Conservation (phyloP, 2,329 filamentous ascomycete species). For the Diaporthe vaccinii region DNA sequence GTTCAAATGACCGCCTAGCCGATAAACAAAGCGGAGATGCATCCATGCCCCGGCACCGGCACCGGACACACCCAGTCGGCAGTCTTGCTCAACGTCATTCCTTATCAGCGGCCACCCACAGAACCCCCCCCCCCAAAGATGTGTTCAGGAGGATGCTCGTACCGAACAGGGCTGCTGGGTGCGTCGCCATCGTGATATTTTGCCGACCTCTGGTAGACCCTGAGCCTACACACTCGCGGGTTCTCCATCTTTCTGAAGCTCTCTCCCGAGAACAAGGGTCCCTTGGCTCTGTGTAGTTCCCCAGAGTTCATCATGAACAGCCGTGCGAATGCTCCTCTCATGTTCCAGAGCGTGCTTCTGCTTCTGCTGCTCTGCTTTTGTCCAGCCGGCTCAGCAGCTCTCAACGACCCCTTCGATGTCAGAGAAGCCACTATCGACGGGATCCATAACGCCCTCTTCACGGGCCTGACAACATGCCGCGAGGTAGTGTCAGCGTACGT, state of each 20-base stretch:
- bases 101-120: background rate
- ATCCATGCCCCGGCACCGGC: conserved; percentile 21
- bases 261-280: background rate
- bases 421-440: conserved; percentile 70
- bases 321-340: too few species aligned
- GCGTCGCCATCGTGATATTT: background rate
- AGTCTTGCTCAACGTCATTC: conserved; percentile 15
- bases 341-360: background rate
- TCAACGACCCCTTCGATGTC: conserved; percentile 58
- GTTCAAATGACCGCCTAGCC: conserved; percentile 3
- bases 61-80: conserved; percentile 22
- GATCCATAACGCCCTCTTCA: conserved; percentile 68
- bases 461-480: conserved; percentile 65
- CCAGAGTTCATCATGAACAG: background rate
- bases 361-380: background rate
- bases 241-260: background rate
- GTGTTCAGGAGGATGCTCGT: background rate
- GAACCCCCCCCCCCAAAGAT: background rate
- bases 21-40: conserved; percentile 20
- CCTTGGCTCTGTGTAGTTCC: background rate
- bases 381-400: background rate
- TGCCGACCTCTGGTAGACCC: background rate
- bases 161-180: background rate
- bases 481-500: conserved; percentile 68
- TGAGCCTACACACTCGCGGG: background rate